Conservation (phyloP, 192 early-diverging fungal species). For the Coemansia sp. region DNA sequence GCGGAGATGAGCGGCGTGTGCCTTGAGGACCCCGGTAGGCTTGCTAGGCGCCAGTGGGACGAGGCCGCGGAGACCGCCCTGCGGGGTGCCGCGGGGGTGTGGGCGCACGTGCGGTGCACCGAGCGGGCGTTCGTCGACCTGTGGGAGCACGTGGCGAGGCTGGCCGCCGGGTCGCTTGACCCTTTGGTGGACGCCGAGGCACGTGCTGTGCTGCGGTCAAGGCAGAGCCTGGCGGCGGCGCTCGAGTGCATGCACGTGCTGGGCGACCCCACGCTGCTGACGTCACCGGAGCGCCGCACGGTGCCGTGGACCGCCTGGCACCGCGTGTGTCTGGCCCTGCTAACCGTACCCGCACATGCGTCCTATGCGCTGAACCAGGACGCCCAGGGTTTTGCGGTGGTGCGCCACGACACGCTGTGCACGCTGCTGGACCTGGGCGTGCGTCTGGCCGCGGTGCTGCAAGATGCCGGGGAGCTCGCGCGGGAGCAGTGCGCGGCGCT, state of each 20-base stretch:
- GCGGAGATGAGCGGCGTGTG: slow-evolving; percentile 35
- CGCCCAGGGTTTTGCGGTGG: slow-evolving; percentile 6
- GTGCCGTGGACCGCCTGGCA: slow-evolving; percentile 33
- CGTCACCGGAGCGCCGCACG: background rate
- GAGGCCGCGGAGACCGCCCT: slow-evolving; percentile 10
- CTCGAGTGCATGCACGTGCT: slow-evolving; percentile 20
- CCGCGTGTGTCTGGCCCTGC: slow-evolving; percentile 12
- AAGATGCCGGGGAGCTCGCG: background rate
- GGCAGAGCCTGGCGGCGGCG: slow-evolving; percentile 21
- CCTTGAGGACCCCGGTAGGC: slow-evolving; percentile 37
- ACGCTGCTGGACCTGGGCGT: slow-evolving; percentile 20
- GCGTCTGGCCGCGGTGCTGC: slow-evolving; percentile 9
- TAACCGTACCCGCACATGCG: slow-evolving; percentile 7
- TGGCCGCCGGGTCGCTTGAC: slow-evolving; percentile 11
- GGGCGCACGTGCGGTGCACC: too few relatives aligned
- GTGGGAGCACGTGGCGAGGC: slow-evolving; percentile 24
- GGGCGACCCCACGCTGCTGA: background rate
- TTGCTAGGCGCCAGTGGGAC: slow-evolving; percentile 41
- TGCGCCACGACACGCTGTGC: slow-evolving; percentile 32
- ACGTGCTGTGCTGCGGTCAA: too few relatives aligned
- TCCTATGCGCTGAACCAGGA: slow-evolving; percentile 11
- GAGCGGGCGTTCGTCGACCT: slow-evolving; percentile 22
- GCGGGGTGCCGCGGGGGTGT: slow-evolving; percentile 16
- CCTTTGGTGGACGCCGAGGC: too few relatives aligned
- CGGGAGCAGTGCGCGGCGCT: too few relatives aligned